Conservation (phyloP, 2,329 filamentous ascomycete species). For the Aspergillus pseudoviridinutans region DNA sequence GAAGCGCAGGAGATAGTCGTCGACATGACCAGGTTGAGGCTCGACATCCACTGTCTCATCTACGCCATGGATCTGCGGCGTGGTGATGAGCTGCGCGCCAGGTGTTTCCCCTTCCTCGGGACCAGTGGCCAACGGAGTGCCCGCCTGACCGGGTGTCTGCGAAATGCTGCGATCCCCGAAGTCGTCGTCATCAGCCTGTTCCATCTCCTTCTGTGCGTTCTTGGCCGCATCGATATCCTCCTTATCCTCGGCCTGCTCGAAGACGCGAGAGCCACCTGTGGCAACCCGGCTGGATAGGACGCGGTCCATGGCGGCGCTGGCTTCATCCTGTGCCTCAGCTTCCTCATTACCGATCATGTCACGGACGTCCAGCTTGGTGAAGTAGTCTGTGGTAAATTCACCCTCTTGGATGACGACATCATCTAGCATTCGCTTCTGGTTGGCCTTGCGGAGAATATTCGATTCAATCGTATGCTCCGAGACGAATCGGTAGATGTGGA, state of each 20-base stretch:
- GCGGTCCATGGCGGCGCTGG: constrained; percentile 78
- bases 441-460: constrained; percentile 93
- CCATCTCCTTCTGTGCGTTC: constrained; percentile 81
- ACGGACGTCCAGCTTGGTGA: constrained; percentile 69
- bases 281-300: constrained; percentile 66
- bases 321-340: constrained; percentile 61
- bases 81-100: constrained; percentile 8
- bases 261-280: constrained; percentile 63
- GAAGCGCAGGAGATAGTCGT: constrained; percentile 69
- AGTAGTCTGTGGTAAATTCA: constrained; percentile 95
- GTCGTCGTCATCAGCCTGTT: constrained; percentile 77
- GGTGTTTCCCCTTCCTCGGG: constrained; percentile 27
- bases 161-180: constrained; percentile 63
- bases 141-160: constrained; percentile 28
- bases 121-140: constrained; percentile 36
- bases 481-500: constrained; percentile 93
- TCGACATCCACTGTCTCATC: constrained; percentile 35
- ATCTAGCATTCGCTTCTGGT: constrained; percentile 96
- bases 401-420: constrained; percentile 98
- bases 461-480: constrained; percentile 95
- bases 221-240: constrained; percentile 89
- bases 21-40: constrained; percentile 57
- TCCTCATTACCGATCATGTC: constrained; percentile 62
- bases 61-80: constrained; percentile 16
- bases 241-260: constrained; percentile 86